Conservation (phyloP, 345 rosid species). For the Toxicodendron radicans region DNA sequence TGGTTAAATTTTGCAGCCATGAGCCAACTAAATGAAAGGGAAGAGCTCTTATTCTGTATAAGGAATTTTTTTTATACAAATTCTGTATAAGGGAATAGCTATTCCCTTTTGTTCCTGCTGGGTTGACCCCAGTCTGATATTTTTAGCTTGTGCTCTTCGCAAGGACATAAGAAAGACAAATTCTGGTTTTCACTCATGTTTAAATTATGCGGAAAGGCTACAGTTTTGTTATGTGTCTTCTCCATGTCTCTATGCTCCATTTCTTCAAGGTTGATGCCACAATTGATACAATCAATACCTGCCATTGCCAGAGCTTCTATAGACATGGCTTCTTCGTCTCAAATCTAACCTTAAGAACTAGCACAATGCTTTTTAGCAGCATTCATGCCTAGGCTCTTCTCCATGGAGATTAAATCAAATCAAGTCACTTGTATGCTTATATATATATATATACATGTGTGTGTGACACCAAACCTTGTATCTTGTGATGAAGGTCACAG, state of each 20-base stretch:
- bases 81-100: too few species aligned
- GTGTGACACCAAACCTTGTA: too few species aligned
- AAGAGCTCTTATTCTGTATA: not conserved
- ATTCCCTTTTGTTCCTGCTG: too few species aligned
- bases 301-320: conserved; percentile 6
- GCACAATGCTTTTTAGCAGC: too few species aligned
- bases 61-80: not conserved
- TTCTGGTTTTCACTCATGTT: not conserved
- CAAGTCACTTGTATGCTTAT: too few species aligned
- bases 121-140: not conserved
- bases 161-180: not conserved
- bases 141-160: not conserved
- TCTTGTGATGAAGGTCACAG: too few species aligned
- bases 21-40: not conserved
- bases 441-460: too few species aligned
- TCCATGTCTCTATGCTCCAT: conserved; percentile 5
- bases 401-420: too few species aligned
- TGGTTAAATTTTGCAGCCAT: not conserved
- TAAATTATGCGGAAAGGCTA: not conserved
- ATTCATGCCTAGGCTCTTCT: too few species aligned
- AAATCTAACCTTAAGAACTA: too few species aligned
- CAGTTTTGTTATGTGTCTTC: not conserved
- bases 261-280: not conserved
- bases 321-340: not conserved
- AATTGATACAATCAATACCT: not conserved